Conservation (phyloP, 768 basidiomycete species). For the Mycena latifolia region DNA sequence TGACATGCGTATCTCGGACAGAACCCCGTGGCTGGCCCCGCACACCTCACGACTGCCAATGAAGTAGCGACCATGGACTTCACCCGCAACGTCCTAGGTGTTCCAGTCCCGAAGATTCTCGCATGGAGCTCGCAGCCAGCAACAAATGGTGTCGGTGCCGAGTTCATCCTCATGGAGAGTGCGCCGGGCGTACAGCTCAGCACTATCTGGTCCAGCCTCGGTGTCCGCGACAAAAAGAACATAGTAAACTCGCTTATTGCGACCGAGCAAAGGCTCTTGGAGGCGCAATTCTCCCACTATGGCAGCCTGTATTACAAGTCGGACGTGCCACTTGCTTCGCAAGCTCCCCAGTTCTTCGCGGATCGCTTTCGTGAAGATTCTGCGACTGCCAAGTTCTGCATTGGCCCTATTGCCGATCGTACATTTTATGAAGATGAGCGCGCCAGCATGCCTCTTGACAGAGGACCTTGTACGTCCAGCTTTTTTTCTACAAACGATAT, state of each 20-base stretch:
- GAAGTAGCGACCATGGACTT: slow-evolving; percentile 53
- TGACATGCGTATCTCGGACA: neutral
- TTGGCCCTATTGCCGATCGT: slow-evolving; percentile 45
- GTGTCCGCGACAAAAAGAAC: slow-evolving; percentile 8
- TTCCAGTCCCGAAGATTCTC: slow-evolving; percentile 46
- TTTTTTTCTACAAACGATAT: neutral
- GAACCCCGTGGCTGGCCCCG: slow-evolving; percentile 41
- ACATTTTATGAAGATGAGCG: slow-evolving; percentile 46
- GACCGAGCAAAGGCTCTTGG: slow-evolving; percentile 38
- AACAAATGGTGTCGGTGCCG: slow-evolving; percentile 43
- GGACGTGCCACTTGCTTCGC: slow-evolving; percentile 36
- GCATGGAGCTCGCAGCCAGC: slow-evolving; percentile 43
- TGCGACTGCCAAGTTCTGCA: slow-evolving; percentile 39
- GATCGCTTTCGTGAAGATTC: too few relatives aligned
- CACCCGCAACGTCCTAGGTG: slow-evolving; percentile 38
- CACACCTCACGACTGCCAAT: slow-evolving; percentile 47
- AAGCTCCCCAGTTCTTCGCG: slow-evolving; percentile 22
- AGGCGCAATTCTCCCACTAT: slow-evolving; percentile 43
- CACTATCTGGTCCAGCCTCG: slow-evolving; percentile 34
- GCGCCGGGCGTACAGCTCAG: slow-evolving; percentile 39
- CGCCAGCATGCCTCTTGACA: slow-evolving; percentile 39
- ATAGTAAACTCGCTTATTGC: slow-evolving; percentile 38
- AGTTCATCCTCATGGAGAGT: slow-evolving; percentile 52
- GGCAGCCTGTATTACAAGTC: slow-evolving; percentile 52
- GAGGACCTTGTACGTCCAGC: slow-evolving; percentile 44